A percentile compares a stretch with the other conserved stretches of the same genome.
phyloP scores from a whole-genome alignment of 805 yeast genomes.

The Yarrowia sp. region DNA sequence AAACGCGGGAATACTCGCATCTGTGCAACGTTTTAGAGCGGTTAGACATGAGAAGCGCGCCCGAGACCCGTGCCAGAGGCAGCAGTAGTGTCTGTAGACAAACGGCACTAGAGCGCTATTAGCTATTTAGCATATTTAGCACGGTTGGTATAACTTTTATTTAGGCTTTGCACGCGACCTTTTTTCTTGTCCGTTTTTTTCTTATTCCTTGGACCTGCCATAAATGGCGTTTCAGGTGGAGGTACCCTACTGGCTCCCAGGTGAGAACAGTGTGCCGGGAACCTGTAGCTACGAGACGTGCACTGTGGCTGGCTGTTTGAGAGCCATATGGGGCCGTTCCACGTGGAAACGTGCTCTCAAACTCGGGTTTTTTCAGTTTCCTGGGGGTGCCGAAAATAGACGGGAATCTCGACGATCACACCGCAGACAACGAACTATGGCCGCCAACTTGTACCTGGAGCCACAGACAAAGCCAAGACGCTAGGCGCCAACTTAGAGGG shows the following conservation, averaged over 20 bases:
- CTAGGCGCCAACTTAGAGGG: not conserved
- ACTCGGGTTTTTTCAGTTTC: not conserved
- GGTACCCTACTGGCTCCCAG: too few species aligned
- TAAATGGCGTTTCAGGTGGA: not conserved
- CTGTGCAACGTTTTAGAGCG: too few species aligned
- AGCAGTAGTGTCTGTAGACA: not conserved
- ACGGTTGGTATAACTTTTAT: not conserved
- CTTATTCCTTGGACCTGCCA: not conserved
- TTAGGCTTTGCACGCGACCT: conserved; percentile 14
- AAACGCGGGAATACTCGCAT: too few species aligned
- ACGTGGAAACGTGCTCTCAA: not conserved
- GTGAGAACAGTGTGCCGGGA: not conserved
- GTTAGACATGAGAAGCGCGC: too few species aligned
- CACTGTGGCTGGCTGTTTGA: not conserved
- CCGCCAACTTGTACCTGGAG: conserved; percentile 7
- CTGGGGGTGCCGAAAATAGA: not conserved
- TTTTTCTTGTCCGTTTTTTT: not conserved
- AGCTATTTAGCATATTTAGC: not conserved
- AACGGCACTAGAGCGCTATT: not conserved
- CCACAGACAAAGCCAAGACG: conserved; percentile 1
- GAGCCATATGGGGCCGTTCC: not conserved
- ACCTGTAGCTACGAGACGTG: too few species aligned
- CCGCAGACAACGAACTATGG: not conserved
- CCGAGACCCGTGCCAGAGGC: not conserved
- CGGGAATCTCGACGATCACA: not conserved